phyloP scores from a whole-genome alignment of 2,329 filamentous ascomycete species.

The Claviceps quebecensis region DNA sequence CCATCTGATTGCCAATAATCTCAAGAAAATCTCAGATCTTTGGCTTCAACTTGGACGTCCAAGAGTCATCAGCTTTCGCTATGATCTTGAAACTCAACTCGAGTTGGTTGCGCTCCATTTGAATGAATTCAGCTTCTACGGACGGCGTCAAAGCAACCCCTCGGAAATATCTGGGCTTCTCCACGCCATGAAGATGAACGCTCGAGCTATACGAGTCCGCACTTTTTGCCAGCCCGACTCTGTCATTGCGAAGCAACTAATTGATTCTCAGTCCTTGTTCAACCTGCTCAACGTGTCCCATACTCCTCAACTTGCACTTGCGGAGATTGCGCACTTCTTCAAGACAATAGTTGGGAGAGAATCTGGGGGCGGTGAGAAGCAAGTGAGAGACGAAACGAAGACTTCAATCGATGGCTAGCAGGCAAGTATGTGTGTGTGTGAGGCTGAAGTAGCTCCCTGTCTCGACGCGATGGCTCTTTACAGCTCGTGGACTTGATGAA shows the following conservation, averaged over 20 bases:
- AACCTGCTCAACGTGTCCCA: conserved; percentile 33
- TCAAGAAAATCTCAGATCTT: conserved; percentile 34
- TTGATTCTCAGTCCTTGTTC: conserved; percentile 37
- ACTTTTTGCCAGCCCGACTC: conserved; percentile 45
- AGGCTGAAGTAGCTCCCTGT: background rate
- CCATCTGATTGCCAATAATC: conserved; percentile 36
- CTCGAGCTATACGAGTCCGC: conserved; percentile 36
- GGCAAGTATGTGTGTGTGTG: background rate
- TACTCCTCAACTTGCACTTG: conserved; percentile 29
- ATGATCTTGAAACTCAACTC: conserved; percentile 47
- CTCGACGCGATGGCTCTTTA: background rate
- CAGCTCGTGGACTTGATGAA: background rate
- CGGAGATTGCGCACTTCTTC: conserved; percentile 40
- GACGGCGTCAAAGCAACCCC: conserved; percentile 27
- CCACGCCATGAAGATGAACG: conserved; percentile 37
- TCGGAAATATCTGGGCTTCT: conserved; percentile 33
- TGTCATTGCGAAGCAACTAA: conserved; percentile 42
- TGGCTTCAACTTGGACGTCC: conserved; percentile 41
- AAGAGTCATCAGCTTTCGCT: conserved; percentile 41
- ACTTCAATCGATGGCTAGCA: background rate
- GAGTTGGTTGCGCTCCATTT: conserved; percentile 37
- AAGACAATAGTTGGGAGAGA: conserved; percentile 36
- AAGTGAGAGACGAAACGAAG: background rate
- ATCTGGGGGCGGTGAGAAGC: background rate
- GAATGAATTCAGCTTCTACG: conserved; percentile 40